phyloP scores from a whole-genome alignment of 306 rosid genomes.

The Fagus crenata region DNA sequence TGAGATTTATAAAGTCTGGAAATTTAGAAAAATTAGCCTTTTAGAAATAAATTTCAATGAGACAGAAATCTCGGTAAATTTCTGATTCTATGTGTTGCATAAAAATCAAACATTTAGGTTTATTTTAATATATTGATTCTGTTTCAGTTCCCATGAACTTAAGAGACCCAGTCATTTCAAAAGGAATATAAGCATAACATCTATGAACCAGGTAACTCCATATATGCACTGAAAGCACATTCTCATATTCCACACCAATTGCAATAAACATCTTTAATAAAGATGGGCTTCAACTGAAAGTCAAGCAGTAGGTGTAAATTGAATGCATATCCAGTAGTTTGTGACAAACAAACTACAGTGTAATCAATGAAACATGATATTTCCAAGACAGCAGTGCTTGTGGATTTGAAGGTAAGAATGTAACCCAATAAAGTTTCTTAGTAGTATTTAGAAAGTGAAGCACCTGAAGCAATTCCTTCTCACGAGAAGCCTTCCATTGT shows the following conservation, averaged over 20 bases:
- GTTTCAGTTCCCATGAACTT: neutral
- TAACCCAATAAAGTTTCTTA: neutral
- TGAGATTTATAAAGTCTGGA: neutral
- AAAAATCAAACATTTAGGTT: neutral
- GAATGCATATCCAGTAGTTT: neutral
- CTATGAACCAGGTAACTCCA: neutral
- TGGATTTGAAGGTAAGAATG: neutral
- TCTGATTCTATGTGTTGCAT: neutral
- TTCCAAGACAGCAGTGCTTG: neutral
- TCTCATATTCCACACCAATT: neutral
- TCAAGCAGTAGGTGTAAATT: neutral
- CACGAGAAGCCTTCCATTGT: constrained; percentile 78
- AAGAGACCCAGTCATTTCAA: neutral
- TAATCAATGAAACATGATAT: neutral
- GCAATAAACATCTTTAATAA: constrained; percentile 8
- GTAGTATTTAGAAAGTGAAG: constrained; percentile 24
- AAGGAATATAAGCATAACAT: neutral
- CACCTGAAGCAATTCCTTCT: constrained; percentile 83
- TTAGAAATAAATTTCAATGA: neutral
- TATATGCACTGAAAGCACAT: neutral
- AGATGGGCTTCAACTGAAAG: constrained; percentile 7
- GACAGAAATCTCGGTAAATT: neutral
- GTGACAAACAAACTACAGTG: neutral
- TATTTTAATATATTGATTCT: neutral
- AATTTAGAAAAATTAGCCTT: neutral